Evolutionary conservation across 164 flowering plant genomes (phyloP).

Genomic region (Chimonanthus salicifolius): DNA sequence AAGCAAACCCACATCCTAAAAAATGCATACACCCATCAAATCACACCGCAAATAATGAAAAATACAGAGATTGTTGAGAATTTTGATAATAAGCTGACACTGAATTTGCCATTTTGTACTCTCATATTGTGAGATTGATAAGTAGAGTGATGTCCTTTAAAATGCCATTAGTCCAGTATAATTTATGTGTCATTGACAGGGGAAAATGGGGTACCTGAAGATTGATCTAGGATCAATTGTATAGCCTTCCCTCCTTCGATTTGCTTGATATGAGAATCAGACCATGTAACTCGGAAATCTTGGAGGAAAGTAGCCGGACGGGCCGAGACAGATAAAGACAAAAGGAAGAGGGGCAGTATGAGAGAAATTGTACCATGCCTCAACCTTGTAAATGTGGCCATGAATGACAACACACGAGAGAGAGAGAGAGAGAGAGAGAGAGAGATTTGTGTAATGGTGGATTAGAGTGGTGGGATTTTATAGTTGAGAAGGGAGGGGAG

Average conservation of each 20-base stretch:
- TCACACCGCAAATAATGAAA: not conserved
- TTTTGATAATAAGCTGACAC: no score
- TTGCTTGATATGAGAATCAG: conserved; percentile 65
- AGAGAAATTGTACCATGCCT: not conserved
- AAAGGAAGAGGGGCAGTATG: not conserved
- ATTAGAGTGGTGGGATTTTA: not conserved
- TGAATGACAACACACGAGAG: not conserved
- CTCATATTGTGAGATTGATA: no score
- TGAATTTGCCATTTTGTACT: no score
- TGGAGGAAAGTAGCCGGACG: conserved; percentile 64
- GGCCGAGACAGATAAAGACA: conserved; percentile 20
- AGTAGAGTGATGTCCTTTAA: no score
- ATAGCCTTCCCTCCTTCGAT: conserved; percentile 63
- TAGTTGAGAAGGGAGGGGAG: not conserved
- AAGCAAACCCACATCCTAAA: conserved; percentile 60
- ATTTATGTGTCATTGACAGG: not conserved
- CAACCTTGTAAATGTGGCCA: conserved; percentile 9
- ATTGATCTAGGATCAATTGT: conserved; percentile 67
- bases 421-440: no score
- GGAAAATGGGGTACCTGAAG: conserved; percentile 41
- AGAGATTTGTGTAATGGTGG: not conserved
- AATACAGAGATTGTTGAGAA: not conserved
- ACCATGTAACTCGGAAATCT: conserved; percentile 72
- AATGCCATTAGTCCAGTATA: no score
- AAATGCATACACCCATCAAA: not conserved